Percentiles rank a stretch among this genome's conserved stretches.
These are phyloP conservation scores for Pseudogymnoascus sp. DNA, from an alignment of 2,329 filamentous ascomycete species.

Conservation along the genomic window DNA sequence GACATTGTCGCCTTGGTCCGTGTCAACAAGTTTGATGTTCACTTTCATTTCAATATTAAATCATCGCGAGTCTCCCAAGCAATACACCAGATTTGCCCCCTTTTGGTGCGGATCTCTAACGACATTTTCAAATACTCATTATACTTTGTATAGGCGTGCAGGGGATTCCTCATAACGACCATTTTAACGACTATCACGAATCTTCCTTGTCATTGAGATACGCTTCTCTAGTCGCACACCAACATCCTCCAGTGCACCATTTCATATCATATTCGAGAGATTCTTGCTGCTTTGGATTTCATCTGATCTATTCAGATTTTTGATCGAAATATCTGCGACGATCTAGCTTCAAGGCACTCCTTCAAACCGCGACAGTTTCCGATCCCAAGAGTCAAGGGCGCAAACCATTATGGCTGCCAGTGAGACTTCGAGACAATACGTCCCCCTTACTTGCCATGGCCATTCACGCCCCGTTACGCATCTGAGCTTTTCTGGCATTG, in stretches of 20 bases:
- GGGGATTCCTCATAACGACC: not conserved
- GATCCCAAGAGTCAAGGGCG: not conserved
- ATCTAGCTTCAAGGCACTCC: not conserved
- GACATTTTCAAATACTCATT: constrained; percentile 3
- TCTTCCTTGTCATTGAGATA: constrained; percentile 8
- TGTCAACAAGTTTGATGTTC: constrained; percentile 4
- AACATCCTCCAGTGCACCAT: not conserved
- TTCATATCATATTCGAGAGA: not conserved
- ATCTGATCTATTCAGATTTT: constrained; percentile 4
- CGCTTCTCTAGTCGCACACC: not conserved
- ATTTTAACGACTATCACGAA: constrained; percentile 10
- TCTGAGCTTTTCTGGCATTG: constrained; percentile 61
- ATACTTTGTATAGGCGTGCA: constrained; percentile 4
- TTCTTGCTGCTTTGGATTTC: not conserved
- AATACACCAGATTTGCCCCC: constrained; percentile 1
- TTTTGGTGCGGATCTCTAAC: not conserved
- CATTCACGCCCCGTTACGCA: constrained; percentile 69
- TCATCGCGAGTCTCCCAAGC: not conserved
- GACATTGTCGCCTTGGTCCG: constrained; percentile 6
- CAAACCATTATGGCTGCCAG: constrained; percentile 22
- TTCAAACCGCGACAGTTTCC: not conserved
- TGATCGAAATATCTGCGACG: constrained; percentile 1
- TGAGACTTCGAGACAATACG: constrained; percentile 31
- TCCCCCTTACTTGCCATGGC: constrained; percentile 68
- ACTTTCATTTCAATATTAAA: constrained; percentile 7